Base-by-base conservation (phyloP, 495 filamentous ascomycete genomes). In the Lophiotrema nucula region DNA sequence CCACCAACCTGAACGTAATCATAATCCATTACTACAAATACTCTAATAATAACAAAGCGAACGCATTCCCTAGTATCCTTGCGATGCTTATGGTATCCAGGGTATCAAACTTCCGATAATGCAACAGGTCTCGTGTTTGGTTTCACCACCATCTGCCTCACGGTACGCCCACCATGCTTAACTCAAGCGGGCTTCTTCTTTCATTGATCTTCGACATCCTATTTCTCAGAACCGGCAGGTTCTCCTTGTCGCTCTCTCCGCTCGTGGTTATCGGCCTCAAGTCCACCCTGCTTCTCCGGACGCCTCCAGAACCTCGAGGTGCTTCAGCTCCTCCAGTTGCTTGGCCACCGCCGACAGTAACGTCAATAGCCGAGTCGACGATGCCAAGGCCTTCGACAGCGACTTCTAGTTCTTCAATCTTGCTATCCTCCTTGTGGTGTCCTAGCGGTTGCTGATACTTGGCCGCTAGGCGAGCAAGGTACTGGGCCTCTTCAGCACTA, bases 241-340 rank as follows among this genome's bases (percentile, higher is more conserved):
- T 65, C 56, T 65, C 56, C 46, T 65, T 65, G 12, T 65, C 61
- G 8, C 26, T 22, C 38, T 60, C 61, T 1, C 47, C 60, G 26
- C 47, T 54, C 3, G 50, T 56, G 11, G 15, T 44, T 5, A 59
- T n/a, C 24, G 38, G 42, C n/a, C 25, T 43, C 22, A 60, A 19
- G 18, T 45, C 54, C 10, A 58, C 24, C 13, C 51, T 49, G 23
- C 45, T 56, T n/a, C 58, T 24, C 22, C 58, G 10, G 16, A 28
- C 22, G 23, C 37, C 21, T 6, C 39, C 39, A 6, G 6, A 11
- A 10, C 39, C 39, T 11, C 10, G 11, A 35, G 31, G 31, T n/a
- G n/a, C n/a, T n/a, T n/a, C n/a, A n/a, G n/a, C n/a, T n/a, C n/a
- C n/a, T n/a, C n/a, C n/a, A n/a, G n/a, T n/a, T n/a, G n/a, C n/a